A percentile compares a stretch with the other conserved stretches of the same genome.
Conservation (phyloP, 257 asterid species). For the Buddleja alternifolia region DNA sequence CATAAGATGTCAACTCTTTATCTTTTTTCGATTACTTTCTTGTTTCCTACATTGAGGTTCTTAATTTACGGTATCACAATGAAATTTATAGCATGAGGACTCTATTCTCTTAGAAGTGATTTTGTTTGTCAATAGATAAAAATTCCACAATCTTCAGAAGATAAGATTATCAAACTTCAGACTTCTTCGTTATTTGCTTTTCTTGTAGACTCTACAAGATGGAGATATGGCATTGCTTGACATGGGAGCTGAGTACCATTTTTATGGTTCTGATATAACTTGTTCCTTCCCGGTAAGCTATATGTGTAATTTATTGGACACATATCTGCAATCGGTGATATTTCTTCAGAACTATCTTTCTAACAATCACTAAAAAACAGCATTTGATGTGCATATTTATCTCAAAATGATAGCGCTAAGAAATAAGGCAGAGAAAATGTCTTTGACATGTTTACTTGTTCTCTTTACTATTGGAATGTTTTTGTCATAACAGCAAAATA, state of each 20-base stretch:
- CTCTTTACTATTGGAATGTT: constrained; percentile 10
- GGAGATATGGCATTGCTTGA: constrained; percentile 96
- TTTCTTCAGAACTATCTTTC: constrained; percentile 24
- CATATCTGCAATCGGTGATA: background rate
- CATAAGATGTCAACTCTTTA: too few species aligned
- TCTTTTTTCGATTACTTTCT: too few species aligned
- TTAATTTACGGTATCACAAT: too few species aligned
- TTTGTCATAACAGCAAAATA: background rate
- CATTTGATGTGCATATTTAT: too few species aligned
- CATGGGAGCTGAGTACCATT: constrained; percentile 98
- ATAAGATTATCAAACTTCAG: constrained; percentile 17
- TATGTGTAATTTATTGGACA: constrained; percentile 1
- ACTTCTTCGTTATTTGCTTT: constrained; percentile 3
- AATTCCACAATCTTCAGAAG: constrained; percentile 1
- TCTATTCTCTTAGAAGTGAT: background rate
- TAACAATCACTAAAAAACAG: too few species aligned
- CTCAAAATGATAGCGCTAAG: too few species aligned
- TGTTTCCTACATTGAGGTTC: too few species aligned
- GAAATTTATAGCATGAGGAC: too few species aligned
- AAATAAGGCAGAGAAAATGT: constrained; percentile 8
- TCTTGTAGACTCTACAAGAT: constrained; percentile 67
- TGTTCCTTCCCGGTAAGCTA: constrained; percentile 89
- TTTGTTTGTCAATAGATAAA: background rate
- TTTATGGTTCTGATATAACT: constrained; percentile 96
- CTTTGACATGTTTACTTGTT: background rate